Conservation (phyloP, 2,329 filamentous ascomycete species). For the Chaetomiaceae sp. region DNA sequence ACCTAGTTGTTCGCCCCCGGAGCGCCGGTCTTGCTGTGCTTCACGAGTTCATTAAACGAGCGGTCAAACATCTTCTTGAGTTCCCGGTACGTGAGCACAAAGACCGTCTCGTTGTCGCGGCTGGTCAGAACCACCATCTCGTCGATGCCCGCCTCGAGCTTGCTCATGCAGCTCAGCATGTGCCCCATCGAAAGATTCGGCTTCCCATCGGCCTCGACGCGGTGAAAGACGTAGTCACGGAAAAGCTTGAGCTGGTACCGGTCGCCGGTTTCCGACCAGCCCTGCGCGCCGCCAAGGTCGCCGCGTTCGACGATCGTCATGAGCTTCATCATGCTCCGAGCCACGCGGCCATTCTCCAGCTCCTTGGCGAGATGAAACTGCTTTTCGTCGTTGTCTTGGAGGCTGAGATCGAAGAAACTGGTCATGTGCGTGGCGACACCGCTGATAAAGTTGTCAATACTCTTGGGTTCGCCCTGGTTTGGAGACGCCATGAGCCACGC, state of each 20-base stretch:
- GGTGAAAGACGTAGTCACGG: conserved; percentile 95
- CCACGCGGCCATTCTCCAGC: conserved; percentile 81
- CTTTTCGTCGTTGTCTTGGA: conserved; percentile 74
- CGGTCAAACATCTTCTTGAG: conserved; percentile 60
- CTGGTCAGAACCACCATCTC: conserved; percentile 82
- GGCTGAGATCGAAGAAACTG: conserved; percentile 65
- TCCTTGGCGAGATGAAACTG: conserved; percentile 68
- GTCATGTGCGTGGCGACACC: conserved; percentile 74
- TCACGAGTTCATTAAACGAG: conserved; percentile 54
- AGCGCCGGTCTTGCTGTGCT: conserved; percentile 30
- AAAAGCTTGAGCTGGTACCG: conserved; percentile 92
- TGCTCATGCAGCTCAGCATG: conserved; percentile 80
- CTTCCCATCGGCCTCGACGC: conserved; percentile 78
- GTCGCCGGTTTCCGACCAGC: conserved; percentile 90
- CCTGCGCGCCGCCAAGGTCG: conserved; percentile 68
- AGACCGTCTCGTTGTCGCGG: conserved; percentile 82
- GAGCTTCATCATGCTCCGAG: conserved; percentile 74
- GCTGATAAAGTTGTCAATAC: conserved; percentile 70
- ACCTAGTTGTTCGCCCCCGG: conserved; percentile 19
- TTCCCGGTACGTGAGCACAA: conserved; percentile 87
- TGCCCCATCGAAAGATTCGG: conserved; percentile 83
- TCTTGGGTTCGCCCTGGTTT: conserved; percentile 54
- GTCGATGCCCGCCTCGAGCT: conserved; percentile 81
- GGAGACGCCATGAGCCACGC: conserved; percentile 72
- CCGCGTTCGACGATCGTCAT: conserved; percentile 84